These are phyloP conservation scores for Poa pratensis DNA, from an alignment of 176 grass and related monocot species.

Conservation along the genomic window DNA sequence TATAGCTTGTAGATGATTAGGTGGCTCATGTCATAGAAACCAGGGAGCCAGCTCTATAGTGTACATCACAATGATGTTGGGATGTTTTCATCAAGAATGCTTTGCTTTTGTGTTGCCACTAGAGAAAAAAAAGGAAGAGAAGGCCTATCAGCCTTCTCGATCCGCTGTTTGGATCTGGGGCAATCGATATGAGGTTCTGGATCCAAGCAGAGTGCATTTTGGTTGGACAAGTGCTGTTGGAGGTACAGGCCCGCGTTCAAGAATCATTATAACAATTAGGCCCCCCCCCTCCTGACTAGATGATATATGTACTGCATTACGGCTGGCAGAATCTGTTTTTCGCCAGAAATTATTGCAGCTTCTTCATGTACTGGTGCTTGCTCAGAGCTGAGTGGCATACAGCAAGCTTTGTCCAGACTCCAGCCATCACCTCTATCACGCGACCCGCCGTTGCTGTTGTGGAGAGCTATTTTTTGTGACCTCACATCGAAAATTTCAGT, in stretches of 20 bases:
- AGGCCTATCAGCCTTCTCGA: background rate
- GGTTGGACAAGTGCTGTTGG: constrained; percentile 56
- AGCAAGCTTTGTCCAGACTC: constrained; percentile 47
- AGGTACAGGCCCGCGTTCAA: constrained; percentile 50
- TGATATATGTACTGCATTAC: constrained; percentile 72
- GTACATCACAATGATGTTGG: background rate
- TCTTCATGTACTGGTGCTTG: constrained; percentile 51
- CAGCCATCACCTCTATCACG: constrained; percentile 43
- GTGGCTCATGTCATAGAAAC: background rate
- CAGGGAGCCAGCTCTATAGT: background rate
- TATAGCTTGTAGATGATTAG: constrained; percentile 2
- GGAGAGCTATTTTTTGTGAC: constrained; percentile 33
- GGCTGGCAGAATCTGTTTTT: constrained; percentile 64
- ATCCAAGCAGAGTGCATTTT: constrained; percentile 46
- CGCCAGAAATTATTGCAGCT: constrained; percentile 64
- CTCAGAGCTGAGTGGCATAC: constrained; percentile 52
- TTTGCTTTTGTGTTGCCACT: constrained; percentile 12
- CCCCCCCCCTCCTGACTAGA: constrained; percentile 34
- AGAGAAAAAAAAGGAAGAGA: constrained; percentile 17
- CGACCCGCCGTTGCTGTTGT: background rate
- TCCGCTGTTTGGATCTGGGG: constrained; percentile 53
- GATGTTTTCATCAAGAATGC: background rate
- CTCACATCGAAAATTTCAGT: constrained; percentile 22
- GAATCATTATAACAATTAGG: constrained; percentile 48
- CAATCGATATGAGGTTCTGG: constrained; percentile 35